These are phyloP conservation scores for Naganishia friedmannii DNA, from an alignment of 768 basidiomycete genomes.

Conservation along the genomic window DNA sequence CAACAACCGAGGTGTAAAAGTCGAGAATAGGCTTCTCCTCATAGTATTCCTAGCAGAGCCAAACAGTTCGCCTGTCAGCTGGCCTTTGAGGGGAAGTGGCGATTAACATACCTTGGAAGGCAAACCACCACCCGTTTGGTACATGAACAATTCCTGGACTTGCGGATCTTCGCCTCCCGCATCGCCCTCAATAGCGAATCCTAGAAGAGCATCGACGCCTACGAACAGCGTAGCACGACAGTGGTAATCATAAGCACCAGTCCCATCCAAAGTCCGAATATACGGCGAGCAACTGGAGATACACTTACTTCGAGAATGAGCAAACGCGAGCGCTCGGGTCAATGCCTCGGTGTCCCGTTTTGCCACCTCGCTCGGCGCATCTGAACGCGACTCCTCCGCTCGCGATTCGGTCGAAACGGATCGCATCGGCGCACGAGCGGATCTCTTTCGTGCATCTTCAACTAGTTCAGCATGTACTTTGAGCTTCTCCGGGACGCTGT, in stretches of 20 bases:
- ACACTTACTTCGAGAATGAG: constrained; percentile 77
- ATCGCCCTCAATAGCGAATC: constrained; percentile 84
- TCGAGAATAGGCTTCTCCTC: constrained; percentile 67
- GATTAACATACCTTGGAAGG: constrained; percentile 69
- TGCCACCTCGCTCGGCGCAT: constrained; percentile 8
- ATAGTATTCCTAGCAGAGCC: constrained; percentile 72
- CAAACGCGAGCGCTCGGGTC: constrained; percentile 76
- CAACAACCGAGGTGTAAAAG: constrained; percentile 68
- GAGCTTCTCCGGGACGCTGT: constrained; percentile 39
- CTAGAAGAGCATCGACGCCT: constrained; percentile 76
- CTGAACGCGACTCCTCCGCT: background rate
- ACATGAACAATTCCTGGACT: constrained; percentile 78
- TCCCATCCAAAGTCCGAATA: too few relatives aligned
- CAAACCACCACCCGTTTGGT: constrained; percentile 73
- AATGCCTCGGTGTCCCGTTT: constrained; percentile 55
- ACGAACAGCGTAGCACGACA: constrained; percentile 14
- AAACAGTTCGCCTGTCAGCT: background rate
- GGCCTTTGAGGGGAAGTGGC: background rate
- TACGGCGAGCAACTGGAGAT: too few relatives aligned
- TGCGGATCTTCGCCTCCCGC: constrained; percentile 75
- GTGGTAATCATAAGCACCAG: constrained; percentile 13
- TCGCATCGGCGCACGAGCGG: background rate
- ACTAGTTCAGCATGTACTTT: background rate
- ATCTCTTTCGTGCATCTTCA: background rate
- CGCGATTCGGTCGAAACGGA: background rate